A percentile compares a stretch with the other conserved stretches of the same genome.
phyloP scores from a whole-genome alignment of 2,329 filamentous ascomycete genomes.

The Phialophora expanda region DNA sequence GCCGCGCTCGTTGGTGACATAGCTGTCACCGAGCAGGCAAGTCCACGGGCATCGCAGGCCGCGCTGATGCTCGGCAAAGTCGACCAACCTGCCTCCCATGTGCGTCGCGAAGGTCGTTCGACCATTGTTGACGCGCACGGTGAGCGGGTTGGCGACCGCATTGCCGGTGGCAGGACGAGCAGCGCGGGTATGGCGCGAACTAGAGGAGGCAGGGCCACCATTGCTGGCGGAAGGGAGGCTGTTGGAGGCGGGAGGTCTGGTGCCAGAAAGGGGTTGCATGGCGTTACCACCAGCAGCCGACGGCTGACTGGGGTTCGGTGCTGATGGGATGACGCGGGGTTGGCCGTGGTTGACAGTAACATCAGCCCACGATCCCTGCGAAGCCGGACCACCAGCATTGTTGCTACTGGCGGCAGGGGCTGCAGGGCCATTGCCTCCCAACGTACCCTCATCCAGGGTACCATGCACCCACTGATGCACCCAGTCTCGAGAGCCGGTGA shows the following conservation, averaged over 20 bases:
- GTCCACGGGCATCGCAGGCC: conserved; percentile 1
- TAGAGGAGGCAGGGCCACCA: background rate
- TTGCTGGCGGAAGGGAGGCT: background rate
- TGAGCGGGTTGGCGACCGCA: background rate
- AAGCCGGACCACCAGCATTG: background rate
- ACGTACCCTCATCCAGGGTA: background rate
- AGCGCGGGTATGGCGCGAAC: background rate
- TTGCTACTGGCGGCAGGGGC: background rate
- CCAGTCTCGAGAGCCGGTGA: background rate
- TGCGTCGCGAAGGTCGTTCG: background rate
- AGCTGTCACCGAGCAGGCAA: conserved; percentile 11
- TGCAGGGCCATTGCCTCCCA: background rate
- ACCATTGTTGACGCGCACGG: background rate
- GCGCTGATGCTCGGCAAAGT: background rate
- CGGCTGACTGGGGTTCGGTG: background rate
- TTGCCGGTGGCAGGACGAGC: background rate
- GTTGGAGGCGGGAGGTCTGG: background rate
- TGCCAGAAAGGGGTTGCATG: background rate
- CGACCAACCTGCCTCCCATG: background rate
- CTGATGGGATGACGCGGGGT: background rate
- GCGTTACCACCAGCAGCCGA: background rate
- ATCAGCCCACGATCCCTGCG: background rate
- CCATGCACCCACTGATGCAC: background rate
- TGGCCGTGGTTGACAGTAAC: background rate
- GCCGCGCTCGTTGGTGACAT: background rate